Base-by-base conservation (phyloP, 108 stramenopile species). In the Bacterosira constricta region DNA sequence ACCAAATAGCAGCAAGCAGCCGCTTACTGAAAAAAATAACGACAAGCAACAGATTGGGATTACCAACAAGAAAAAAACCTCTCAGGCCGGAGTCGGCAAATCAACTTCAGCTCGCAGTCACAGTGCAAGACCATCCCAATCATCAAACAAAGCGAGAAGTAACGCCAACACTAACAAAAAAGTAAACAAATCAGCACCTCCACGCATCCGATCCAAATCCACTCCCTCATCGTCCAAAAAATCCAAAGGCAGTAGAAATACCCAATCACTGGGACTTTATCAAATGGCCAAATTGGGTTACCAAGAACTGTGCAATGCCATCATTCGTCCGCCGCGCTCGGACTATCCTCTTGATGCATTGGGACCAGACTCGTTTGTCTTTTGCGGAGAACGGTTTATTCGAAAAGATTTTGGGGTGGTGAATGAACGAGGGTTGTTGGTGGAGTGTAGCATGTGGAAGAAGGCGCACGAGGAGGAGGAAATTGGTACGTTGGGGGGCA, bases 311-410 rank as follows among this genome's bases (percentile, higher is more conserved):
- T 97, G 98, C 64, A 94, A 97, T 72, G 99, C 99, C 32, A 98
- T 99, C 60, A 97, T 99, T 39, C 91, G 99, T 25, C 99, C 99
- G 27, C 98, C 98, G 9, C 80, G 99, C 21, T 96, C 94, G 20
- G 69, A 85, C 42, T 99, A 98, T 61, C 31, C 63, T 0, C 15
- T 63, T 17, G 72, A 70, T 21, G 54, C 83, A 26, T 70, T 95
- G 51, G 91, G 94, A 5, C 92, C 94, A 17, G 51, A 60, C 15
- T 51, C 50, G 27, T 96, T 96, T 63, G 25, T 32, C 3, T 93
- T 83, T 75, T 75, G 77, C 42, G 69, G 75, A 26, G 52, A 26
- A 15, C 30, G 21, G 1, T 37, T 82, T 67, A 23, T 23, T 13
- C 31, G 79, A 20, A 75, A 38, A 26, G 79, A 80, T 66, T 80